Evolutionary conservation across 78 protist genomes (phyloP).

Genomic region (Dictyostelium capitatum): DNA sequence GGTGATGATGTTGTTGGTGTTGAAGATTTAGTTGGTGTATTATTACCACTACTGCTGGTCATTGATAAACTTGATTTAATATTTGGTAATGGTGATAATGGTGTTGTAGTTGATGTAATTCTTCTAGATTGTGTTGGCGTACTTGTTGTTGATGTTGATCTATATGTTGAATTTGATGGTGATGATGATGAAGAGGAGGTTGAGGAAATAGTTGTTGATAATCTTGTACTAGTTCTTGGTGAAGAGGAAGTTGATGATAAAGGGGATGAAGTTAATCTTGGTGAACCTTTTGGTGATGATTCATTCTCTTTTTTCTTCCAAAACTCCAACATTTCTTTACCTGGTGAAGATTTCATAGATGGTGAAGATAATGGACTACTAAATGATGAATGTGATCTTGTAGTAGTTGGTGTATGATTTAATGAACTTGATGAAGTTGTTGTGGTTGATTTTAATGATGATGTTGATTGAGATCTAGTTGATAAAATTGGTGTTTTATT

Average conservation of each 20-base stretch:
- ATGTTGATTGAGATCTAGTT: slow-evolving; percentile 34
- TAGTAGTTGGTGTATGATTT: not conserved
- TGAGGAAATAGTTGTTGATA: too few species aligned
- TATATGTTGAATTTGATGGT: too few species aligned
- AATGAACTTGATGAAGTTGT: not conserved
- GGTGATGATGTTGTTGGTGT: not conserved
- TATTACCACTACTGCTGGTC: too few species aligned
- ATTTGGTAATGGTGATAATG: slow-evolving; percentile 50
- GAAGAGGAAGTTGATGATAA: slow-evolving; percentile 12
- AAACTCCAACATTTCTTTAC: slow-evolving; percentile 43
- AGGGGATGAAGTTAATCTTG: not conserved
- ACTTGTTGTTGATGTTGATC: too few species aligned
- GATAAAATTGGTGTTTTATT: slow-evolving; percentile 12
- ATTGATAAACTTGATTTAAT: slow-evolving; percentile 2
- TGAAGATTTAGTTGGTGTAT: slow-evolving; percentile 26
- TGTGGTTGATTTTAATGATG: slow-evolving; percentile 24
- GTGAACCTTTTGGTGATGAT: not conserved
- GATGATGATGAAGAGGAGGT: not conserved
- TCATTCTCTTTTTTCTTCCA: slow-evolving; percentile 55
- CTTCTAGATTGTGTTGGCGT: too few species aligned
- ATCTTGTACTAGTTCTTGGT: not conserved
- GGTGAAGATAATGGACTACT: slow-evolving; percentile 28
- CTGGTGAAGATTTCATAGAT: not conserved
- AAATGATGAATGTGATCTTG: slow-evolving; percentile 6
- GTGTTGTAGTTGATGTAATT: slow-evolving; percentile 11